Evolutionary conservation across 2,329 filamentous ascomycete genomes (phyloP).

Genomic region (Akanthomyces lecanii): DNA sequence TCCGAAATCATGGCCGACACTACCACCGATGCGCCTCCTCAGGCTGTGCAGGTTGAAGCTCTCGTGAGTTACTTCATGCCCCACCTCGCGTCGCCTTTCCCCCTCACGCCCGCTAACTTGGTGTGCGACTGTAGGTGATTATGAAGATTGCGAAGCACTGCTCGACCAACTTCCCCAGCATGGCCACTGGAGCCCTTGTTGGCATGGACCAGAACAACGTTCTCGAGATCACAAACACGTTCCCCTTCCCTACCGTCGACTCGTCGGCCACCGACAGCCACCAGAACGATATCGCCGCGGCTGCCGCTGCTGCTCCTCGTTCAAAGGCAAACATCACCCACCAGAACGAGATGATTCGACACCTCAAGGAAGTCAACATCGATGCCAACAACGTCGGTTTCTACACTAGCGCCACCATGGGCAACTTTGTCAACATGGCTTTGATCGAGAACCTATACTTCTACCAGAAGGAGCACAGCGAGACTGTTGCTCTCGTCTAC

Average conservation of each 20-base stretch:
- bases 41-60: slow-evolving; percentile 89
- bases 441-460: slow-evolving; percentile 97
- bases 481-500: slow-evolving; percentile 84
- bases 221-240: slow-evolving; percentile 90
- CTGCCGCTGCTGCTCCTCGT: slow-evolving; percentile 83
- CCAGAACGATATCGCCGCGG: slow-evolving; percentile 68
- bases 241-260: slow-evolving; percentile 86
- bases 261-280: slow-evolving; percentile 64
- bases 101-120: slow-evolving; percentile 20
- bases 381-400: slow-evolving; percentile 97
- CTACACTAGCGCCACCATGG: slow-evolving; percentile 98
- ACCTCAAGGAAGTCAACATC: slow-evolving; percentile 94
- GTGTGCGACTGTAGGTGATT: slow-evolving; percentile 60
- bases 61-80: slow-evolving; percentile 60
- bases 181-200: slow-evolving; percentile 83
- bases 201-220: slow-evolving; percentile 83
- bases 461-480: slow-evolving; percentile 94
- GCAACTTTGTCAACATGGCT: slow-evolving; percentile 92
- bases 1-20: slow-evolving; percentile 53
- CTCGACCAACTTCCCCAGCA: slow-evolving; percentile 80
- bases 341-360: slow-evolving; percentile 95
- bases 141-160: slow-evolving; percentile 99
- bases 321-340: slow-evolving; percentile 86
- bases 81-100: slow-evolving; percentile 30
- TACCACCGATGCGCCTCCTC: slow-evolving; percentile 66